Conservation (phyloP, 768 basidiomycete species). For the Suillus lakei region DNA sequence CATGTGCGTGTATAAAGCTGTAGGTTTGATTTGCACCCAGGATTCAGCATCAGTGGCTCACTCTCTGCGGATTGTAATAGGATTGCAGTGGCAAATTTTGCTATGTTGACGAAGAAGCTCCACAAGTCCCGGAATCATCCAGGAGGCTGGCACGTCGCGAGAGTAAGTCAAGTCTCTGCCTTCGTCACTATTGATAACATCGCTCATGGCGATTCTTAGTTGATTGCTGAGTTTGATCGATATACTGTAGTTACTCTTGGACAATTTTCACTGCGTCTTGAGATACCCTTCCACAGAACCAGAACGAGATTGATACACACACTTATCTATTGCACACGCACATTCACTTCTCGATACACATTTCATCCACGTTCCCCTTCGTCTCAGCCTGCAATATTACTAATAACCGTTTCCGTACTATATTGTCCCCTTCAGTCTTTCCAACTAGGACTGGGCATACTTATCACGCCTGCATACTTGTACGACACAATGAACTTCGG, state of each 20-base stretch:
- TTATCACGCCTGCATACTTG: not conserved
- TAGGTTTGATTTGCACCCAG: not conserved
- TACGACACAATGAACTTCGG: not conserved
- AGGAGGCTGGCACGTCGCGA: not conserved
- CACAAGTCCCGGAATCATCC: not conserved
- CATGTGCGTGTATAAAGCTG: not conserved
- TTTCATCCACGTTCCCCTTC: not conserved
- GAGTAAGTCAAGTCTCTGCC: not conserved
- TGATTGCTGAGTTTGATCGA: not conserved
- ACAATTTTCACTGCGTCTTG: not conserved
- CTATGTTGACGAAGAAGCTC: not conserved
- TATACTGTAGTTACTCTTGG: too few relatives aligned
- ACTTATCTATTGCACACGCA: not conserved
- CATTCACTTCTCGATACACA: not conserved
- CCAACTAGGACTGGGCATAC: not conserved
- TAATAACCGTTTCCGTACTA: not conserved
- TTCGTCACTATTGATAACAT: not conserved
- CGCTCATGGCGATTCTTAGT: not conserved
- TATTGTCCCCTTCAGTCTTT: not conserved
- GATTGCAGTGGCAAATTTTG: not conserved
- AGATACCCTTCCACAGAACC: not conserved
- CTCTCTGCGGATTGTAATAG: not conserved
- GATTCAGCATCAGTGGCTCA: not conserved
- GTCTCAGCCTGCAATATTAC: too few relatives aligned
- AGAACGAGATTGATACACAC: not conserved